phyloP scores from a whole-genome alignment of 148 eudicot genomes.

The Simmondsia chinensis region DNA sequence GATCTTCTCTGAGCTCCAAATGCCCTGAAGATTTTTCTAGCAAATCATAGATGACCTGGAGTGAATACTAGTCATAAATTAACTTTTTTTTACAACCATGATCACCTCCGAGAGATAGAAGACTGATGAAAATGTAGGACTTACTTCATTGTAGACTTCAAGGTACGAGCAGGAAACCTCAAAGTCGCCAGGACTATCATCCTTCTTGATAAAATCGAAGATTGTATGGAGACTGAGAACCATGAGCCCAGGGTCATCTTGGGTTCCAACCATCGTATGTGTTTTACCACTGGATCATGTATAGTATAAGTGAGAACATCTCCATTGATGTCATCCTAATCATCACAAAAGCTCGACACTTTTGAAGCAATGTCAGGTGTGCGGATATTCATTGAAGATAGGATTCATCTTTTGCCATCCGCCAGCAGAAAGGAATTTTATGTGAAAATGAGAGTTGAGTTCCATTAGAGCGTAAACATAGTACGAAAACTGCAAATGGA shows the following conservation, averaged over 20 bases:
- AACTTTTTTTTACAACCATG: conserved; percentile 5
- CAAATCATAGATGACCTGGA: conserved; percentile 85
- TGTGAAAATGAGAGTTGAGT: too few relatives aligned
- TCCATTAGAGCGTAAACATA: too few relatives aligned
- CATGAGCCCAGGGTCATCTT: conserved; percentile 81
- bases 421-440: too few relatives aligned
- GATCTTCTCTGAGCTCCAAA: conserved; percentile 85
- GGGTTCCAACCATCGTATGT: conserved; percentile 77
- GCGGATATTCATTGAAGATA: too few relatives aligned
- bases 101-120: not conserved
- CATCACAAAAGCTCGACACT: too few relatives aligned
- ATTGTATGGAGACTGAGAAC: conserved; percentile 74
- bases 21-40: conserved; percentile 85
- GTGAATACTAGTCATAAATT: conserved; percentile 8
- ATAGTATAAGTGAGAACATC: not conserved
- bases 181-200: conserved; percentile 40
- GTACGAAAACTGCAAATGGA: too few relatives aligned
- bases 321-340: too few relatives aligned
- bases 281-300: conserved; percentile 68
- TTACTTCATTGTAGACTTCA: conserved; percentile 89
- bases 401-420: too few relatives aligned
- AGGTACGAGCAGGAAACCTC: conserved; percentile 81
- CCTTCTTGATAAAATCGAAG: conserved; percentile 53
- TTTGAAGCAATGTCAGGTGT: too few relatives aligned
- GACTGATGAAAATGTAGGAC: conserved; percentile 1